phyloP scores from a whole-genome alignment of 2,329 filamentous ascomycete genomes.

The Penicillium concentricum region DNA sequence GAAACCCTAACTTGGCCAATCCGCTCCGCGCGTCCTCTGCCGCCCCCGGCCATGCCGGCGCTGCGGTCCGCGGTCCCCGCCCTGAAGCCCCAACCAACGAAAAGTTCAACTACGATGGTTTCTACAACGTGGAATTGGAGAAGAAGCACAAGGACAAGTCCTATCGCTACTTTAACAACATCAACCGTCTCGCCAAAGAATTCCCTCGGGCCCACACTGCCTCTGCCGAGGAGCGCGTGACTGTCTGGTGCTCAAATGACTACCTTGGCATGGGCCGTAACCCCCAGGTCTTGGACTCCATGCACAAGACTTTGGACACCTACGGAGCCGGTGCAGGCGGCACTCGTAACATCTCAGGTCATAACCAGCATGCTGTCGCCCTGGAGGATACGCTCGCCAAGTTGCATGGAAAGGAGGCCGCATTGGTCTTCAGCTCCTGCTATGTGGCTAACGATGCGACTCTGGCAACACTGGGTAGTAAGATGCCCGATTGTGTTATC shows the following conservation, averaged over 20 bases:
- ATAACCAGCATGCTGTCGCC: conserved; percentile 89
- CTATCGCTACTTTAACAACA: conserved; percentile 99
- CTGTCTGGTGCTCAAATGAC: conserved; percentile 99
- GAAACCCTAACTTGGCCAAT: conserved; percentile 25
- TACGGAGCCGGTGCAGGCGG: conserved; percentile 95
- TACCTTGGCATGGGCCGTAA: conserved; percentile 98
- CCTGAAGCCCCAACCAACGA: conserved; percentile 49
- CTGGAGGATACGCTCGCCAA: conserved; percentile 80
- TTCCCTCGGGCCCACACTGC: conserved; percentile 94
- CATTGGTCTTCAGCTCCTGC: conserved; percentile 94
- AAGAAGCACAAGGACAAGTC: conserved; percentile 99
- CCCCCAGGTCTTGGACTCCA: conserved; percentile 76
- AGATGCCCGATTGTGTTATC: conserved; percentile 93
- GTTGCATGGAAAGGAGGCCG: conserved; percentile 86
- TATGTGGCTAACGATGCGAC: conserved; percentile 98
- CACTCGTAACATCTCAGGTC: conserved; percentile 95
- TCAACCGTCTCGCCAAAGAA: conserved; percentile 94
- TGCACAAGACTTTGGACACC: conserved; percentile 92
- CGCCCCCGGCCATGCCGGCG: conserved; percentile 16
- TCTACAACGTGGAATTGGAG: conserved; percentile 84
- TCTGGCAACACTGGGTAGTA: conserved; percentile 92
- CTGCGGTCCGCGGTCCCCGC: conserved; percentile 42
- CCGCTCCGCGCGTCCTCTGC: conserved; percentile 26
- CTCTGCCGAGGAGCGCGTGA: conserved; percentile 77
- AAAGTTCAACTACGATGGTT: conserved; percentile 86